A percentile compares a stretch with the other conserved stretches of the same genome.
Conservation (phyloP, 805 yeast genomes). For the Wickerhamomyces bisporus region DNA sequence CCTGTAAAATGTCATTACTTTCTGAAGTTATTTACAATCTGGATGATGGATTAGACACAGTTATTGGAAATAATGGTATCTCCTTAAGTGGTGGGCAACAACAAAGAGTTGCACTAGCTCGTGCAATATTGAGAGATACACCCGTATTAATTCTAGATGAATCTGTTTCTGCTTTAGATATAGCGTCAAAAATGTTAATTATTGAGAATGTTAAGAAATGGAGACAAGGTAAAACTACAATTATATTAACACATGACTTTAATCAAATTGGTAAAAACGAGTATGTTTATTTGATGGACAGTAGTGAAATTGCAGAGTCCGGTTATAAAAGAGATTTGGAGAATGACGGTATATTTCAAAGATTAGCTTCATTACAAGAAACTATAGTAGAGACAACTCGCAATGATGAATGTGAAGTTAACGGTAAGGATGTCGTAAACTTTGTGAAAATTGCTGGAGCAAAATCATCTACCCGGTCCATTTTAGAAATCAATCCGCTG, state of each 20-base stretch:
- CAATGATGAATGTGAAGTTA: background rate
- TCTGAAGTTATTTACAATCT: conserved; percentile 41
- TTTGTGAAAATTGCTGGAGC: background rate
- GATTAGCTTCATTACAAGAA: conserved; percentile 16
- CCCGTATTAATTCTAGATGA: conserved; percentile 84
- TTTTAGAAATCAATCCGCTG: conserved; percentile 17
- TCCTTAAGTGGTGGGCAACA: conserved; percentile 86
- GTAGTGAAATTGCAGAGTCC: conserved; percentile 48
- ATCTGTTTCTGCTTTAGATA: conserved; percentile 77
- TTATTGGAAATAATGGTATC: conserved; percentile 40
- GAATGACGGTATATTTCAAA: conserved; percentile 13
- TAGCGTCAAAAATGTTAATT: conserved; percentile 37
- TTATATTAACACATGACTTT: conserved; percentile 76
- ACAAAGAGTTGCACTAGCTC: conserved; percentile 78
- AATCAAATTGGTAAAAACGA: conserved; percentile 54
- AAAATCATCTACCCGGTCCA: conserved; percentile 15
- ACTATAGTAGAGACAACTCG: conserved; percentile 2
- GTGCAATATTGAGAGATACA: conserved; percentile 70
- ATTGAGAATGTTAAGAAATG: conserved; percentile 48
- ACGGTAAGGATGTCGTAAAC: background rate
- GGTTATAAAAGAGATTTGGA: conserved; percentile 36
- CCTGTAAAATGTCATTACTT: conserved; percentile 49
- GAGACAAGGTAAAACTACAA: conserved; percentile 69
- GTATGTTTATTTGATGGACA: conserved; percentile 49
- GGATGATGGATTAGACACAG: conserved; percentile 52